Evolutionary conservation across 768 basidiomycete species (phyloP).

Genomic region (Russula ochroleuca): DNA sequence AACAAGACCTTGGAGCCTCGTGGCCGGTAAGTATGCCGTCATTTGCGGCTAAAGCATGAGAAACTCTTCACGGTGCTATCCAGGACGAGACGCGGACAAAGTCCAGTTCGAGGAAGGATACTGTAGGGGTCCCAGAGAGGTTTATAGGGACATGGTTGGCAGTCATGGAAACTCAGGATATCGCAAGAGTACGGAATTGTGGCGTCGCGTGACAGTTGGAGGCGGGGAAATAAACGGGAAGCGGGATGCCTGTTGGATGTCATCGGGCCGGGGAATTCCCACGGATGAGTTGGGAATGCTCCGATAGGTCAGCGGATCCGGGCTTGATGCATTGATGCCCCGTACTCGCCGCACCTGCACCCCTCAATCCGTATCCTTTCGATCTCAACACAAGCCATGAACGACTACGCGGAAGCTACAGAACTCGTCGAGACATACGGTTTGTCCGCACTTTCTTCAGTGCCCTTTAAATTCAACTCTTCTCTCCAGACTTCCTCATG

Average conservation of each 20-base stretch:
- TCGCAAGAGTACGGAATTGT: too few relatives aligned
- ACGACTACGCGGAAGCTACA: constrained; percentile 78
- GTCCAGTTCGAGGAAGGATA: constrained; percentile 71
- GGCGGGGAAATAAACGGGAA: too few relatives aligned
- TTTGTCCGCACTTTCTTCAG: constrained; percentile 32
- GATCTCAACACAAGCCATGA: constrained; percentile 41
- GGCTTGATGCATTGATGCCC: too few relatives aligned
- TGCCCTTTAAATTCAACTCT: not conserved
- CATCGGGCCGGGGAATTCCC: constrained; percentile 32
- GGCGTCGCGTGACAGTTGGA: too few relatives aligned
- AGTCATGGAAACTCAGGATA: constrained; percentile 57
- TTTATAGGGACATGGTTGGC: constrained; percentile 65
- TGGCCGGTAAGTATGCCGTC: constrained; percentile 46
- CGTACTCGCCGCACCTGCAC: not conserved
- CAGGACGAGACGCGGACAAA: constrained; percentile 65
- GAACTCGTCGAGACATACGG: constrained; percentile 95
- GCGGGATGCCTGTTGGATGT: constrained; percentile 58
- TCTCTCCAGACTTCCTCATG: constrained; percentile 83
- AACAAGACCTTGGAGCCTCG: constrained; percentile 69
- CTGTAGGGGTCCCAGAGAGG: constrained; percentile 72
- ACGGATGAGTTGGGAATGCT: not conserved
- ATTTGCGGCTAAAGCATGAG: not conserved
- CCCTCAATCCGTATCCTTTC: not conserved
- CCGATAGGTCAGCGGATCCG: too few relatives aligned
- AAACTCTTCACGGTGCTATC: constrained; percentile 70